Conservation (phyloP, 2,329 filamentous ascomycete species). For the Pseudogymnoascus sp. region DNA sequence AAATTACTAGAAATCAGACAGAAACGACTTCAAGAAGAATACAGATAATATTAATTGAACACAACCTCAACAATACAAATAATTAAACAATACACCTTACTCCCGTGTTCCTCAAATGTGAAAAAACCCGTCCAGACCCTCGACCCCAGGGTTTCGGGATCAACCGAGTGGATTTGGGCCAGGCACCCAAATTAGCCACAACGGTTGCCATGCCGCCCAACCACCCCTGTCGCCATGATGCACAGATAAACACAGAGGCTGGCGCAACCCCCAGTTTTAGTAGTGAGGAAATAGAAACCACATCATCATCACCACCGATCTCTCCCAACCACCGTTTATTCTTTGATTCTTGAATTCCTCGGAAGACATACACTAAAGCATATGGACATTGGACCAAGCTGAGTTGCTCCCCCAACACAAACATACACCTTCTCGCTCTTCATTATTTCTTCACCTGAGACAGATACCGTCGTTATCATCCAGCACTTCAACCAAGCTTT, state of each 20-base stretch:
- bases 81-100: not conserved
- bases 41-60: not conserved
- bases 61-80: not conserved
- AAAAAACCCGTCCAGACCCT: not conserved
- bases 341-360: constrained; percentile 6
- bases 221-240: constrained; percentile 7
- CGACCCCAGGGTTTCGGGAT: constrained; percentile 1
- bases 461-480: constrained; percentile 4
- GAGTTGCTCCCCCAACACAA: constrained; percentile 6
- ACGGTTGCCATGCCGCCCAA: constrained; percentile 7
- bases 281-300: constrained; percentile 6
- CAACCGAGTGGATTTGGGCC: not conserved
- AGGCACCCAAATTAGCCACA: not conserved
- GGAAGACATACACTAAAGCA: constrained; percentile 7
- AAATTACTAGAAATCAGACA: not conserved
- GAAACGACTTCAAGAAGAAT: not conserved
- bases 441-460: constrained; percentile 1
- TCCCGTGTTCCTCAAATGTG: not conserved
- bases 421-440: not conserved
- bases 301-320: constrained; percentile 1
- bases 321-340: constrained; percentile 6
- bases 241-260: constrained; percentile 9
- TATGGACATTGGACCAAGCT: constrained; percentile 5
- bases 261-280: constrained; percentile 4
- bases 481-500: constrained; percentile 3